Evolutionary conservation across 2,329 filamentous ascomycete genomes (phyloP).

Genomic region (Grosmannia huntii): DNA sequence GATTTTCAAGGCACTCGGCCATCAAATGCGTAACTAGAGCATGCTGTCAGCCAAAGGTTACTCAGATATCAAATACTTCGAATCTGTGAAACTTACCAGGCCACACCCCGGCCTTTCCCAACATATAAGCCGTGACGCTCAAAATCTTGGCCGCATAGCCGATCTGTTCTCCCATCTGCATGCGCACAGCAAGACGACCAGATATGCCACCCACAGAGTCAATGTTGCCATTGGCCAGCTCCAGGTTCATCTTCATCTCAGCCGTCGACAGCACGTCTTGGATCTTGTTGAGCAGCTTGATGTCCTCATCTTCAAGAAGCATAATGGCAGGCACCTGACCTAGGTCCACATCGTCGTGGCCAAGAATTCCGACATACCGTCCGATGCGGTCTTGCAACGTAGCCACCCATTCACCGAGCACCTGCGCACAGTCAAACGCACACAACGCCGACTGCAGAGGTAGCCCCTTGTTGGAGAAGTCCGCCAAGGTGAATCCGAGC

Average conservation of each 20-base stretch:
- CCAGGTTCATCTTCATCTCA: conserved; percentile 64
- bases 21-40: conserved; percentile 37
- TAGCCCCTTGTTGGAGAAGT: conserved; percentile 71
- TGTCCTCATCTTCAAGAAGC: conserved; percentile 83
- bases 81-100: conserved; percentile 48
- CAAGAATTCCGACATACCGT: conserved; percentile 73
- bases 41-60: conserved; percentile 8
- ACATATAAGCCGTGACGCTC: conserved; percentile 71
- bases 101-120: conserved; percentile 86
- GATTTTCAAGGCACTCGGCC: conserved; percentile 40
- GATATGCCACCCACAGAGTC: conserved; percentile 28
- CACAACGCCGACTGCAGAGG: conserved; percentile 87
- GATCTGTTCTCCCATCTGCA: conserved; percentile 44
- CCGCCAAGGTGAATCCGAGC: conserved; percentile 72
- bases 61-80: not conserved
- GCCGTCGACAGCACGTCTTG: conserved; percentile 64
- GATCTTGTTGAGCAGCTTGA: conserved; percentile 72
- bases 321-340: conserved; percentile 74
- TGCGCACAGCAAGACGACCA: conserved; percentile 29
- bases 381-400: conserved; percentile 93
- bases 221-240: conserved; percentile 29
- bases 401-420: conserved; percentile 86
- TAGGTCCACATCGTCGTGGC: conserved; percentile 68
- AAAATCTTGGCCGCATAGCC: conserved; percentile 80
- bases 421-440: conserved; percentile 85